Evolutionary conservation across 1,284 basidiomycete species (phyloP).

Genomic region (Puccinia novopanici): DNA sequence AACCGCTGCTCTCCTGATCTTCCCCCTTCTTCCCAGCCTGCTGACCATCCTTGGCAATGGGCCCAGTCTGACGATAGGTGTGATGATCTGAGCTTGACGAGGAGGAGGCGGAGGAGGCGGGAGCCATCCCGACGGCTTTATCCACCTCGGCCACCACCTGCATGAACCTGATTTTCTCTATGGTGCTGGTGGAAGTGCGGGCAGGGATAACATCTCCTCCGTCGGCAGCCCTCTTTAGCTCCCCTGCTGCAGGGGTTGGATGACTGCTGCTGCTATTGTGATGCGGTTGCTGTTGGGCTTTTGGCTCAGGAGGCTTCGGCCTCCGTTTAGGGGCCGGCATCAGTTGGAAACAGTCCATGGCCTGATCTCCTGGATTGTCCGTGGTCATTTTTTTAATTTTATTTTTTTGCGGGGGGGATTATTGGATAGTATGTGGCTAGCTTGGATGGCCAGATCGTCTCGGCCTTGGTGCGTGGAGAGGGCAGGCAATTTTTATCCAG

Average conservation of each 20-base stretch:
- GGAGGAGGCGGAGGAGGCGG: background rate
- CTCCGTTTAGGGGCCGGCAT: slow-evolving; percentile 3
- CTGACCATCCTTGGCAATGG: slow-evolving; percentile 12
- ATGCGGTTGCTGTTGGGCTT: background rate
- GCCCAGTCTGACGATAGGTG: background rate
- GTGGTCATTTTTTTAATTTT: background rate
- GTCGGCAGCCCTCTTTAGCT: slow-evolving; percentile 18
- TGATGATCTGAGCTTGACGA: slow-evolving; percentile 12
- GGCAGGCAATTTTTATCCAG: slow-evolving; percentile 35
- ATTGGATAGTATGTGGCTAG: slow-evolving; percentile 40
- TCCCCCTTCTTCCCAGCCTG: background rate
- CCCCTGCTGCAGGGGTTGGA: slow-evolving; percentile 18
- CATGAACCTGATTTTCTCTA: slow-evolving; percentile 23
- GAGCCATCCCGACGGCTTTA: slow-evolving; percentile 15
- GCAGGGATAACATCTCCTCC: background rate
- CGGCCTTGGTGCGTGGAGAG: slow-evolving; percentile 43
- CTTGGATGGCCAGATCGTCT: slow-evolving; percentile 49
- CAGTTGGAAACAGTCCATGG: slow-evolving; percentile 14
- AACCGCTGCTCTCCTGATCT: background rate
- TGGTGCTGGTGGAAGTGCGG: slow-evolving; percentile 4
- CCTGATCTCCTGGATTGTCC: background rate
- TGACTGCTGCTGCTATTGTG: background rate
- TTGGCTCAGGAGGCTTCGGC: background rate
- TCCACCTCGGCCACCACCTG: slow-evolving; percentile 34
- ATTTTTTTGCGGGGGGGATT: background rate